Conservation (phyloP, 345 rosid genomes). For the Orychophragmus violaceus region DNA sequence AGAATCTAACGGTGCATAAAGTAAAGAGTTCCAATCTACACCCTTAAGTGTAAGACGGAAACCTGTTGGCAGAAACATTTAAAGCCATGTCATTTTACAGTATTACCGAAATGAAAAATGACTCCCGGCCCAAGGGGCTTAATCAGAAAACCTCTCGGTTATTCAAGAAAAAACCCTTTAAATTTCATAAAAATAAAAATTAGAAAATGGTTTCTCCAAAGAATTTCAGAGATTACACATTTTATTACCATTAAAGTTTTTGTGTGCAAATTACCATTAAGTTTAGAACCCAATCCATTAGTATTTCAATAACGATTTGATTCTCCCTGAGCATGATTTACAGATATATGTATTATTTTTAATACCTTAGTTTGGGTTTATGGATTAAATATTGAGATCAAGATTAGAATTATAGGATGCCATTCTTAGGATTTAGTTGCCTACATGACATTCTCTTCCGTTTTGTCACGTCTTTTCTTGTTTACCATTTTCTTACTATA, state of each 20-base stretch:
- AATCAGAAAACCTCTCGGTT: too few species aligned
- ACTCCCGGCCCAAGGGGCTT: too few species aligned
- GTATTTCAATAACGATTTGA: neutral
- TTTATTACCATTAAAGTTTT: neutral
- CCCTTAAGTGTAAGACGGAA: too few species aligned
- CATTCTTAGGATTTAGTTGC: constrained; percentile 21
- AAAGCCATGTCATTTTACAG: too few species aligned
- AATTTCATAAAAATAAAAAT: neutral
- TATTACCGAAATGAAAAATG: too few species aligned
- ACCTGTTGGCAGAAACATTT: too few species aligned
- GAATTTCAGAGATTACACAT: neutral
- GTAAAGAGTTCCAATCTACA: too few species aligned
- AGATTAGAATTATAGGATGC: constrained; percentile 3
- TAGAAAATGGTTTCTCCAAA: neutral
- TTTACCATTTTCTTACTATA: neutral
- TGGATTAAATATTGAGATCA: neutral
- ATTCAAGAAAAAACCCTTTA: too few species aligned
- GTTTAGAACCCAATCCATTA: neutral
- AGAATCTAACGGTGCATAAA: too few species aligned
- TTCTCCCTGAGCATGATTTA: neutral
- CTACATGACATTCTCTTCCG: constrained; percentile 11
- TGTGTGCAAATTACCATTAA: too few species aligned
- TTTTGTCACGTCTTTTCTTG: constrained; percentile 21
- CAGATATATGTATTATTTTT: neutral
- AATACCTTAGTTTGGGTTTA: neutral